These are phyloP conservation scores for Carex cristatella DNA, from an alignment of 176 grass and related monocot genomes.

Conservation along the genomic window DNA sequence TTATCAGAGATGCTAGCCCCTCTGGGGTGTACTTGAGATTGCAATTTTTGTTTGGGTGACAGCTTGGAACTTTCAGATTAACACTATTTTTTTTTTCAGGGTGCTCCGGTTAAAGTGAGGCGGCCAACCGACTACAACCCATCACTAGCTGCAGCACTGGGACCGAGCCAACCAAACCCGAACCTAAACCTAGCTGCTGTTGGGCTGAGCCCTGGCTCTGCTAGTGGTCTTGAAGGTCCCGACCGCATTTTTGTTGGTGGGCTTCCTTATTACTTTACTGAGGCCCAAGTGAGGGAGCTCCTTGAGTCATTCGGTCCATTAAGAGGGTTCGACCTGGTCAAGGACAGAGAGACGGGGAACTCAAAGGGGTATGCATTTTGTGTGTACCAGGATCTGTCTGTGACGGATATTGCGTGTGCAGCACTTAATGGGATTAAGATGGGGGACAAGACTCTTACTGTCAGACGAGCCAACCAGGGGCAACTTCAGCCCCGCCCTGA, in stretches of 20 bases:
- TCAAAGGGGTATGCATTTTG: slow-evolving; percentile 98
- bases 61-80: neutral
- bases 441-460: slow-evolving; percentile 98
- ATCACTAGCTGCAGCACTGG: slow-evolving; percentile 86
- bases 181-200: slow-evolving; percentile 92
- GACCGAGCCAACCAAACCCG: slow-evolving; percentile 87
- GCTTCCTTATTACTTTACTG: slow-evolving; percentile 95
- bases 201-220: slow-evolving; percentile 81
- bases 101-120: slow-evolving; percentile 89
- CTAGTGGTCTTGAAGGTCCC: slow-evolving; percentile 90
- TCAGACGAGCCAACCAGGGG: slow-evolving; percentile 92
- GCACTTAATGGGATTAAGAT: slow-evolving; percentile 99
- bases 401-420: slow-evolving; percentile 93
- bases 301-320: slow-evolving; percentile 91
- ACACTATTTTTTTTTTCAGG: slow-evolving; percentile 18
- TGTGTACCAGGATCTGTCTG: slow-evolving; percentile 85
- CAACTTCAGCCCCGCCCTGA: slow-evolving; percentile 75
- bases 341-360: slow-evolving; percentile 95
- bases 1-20: neutral
- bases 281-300: slow-evolving; percentile 88
- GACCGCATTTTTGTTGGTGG: slow-evolving; percentile 96
- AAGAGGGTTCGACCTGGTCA: slow-evolving; percentile 95
- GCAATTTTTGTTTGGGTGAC: neutral
- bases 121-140: slow-evolving; percentile 94
- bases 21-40: neutral